These are phyloP conservation scores for Xylariaceae sp. DNA, from an alignment of 2,329 filamentous ascomycete species.

Conservation along the genomic window DNA sequence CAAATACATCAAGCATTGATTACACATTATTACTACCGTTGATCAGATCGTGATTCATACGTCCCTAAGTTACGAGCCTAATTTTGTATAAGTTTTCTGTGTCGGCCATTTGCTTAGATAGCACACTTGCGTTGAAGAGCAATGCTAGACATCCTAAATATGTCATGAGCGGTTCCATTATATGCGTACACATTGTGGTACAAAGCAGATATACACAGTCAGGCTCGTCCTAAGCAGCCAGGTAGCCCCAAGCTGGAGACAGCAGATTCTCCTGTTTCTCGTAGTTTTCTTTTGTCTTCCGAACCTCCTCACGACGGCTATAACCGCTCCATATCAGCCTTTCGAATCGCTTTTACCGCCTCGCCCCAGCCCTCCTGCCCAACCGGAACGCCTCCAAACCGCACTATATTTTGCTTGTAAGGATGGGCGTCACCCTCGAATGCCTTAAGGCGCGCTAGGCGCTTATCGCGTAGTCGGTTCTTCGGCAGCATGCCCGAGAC, in stretches of 20 bases:
- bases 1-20: slow-evolving; percentile 21
- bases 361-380: slow-evolving; percentile 60
- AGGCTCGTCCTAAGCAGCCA: slow-evolving; percentile 12
- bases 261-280: background rate
- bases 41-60: background rate
- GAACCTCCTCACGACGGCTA: slow-evolving; percentile 38
- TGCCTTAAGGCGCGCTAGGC: slow-evolving; percentile 87
- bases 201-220: slow-evolving; percentile 35
- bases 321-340: slow-evolving; percentile 57
- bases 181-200: slow-evolving; percentile 36
- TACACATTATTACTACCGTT: slow-evolving; percentile 6
- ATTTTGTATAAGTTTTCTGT: too few species aligned
- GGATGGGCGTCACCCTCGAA: slow-evolving; percentile 94
- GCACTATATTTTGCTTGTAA: slow-evolving; percentile 85
- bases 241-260: background rate
- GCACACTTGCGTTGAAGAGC: background rate
- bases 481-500: slow-evolving; percentile 98
- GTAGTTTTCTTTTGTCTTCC: background rate
- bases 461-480: slow-evolving; percentile 87
- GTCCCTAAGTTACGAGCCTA: too few species aligned
- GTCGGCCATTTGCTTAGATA: background rate
- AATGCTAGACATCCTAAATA: background rate
- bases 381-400: slow-evolving; percentile 67
- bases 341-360: slow-evolving; percentile 56
- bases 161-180: slow-evolving; percentile 31